Evolutionary conservation across 495 filamentous ascomycete species (phyloP), one percentile per base, ranked within the genome.

Genomic region (Lasiosphaeria miniovina): DNA sequence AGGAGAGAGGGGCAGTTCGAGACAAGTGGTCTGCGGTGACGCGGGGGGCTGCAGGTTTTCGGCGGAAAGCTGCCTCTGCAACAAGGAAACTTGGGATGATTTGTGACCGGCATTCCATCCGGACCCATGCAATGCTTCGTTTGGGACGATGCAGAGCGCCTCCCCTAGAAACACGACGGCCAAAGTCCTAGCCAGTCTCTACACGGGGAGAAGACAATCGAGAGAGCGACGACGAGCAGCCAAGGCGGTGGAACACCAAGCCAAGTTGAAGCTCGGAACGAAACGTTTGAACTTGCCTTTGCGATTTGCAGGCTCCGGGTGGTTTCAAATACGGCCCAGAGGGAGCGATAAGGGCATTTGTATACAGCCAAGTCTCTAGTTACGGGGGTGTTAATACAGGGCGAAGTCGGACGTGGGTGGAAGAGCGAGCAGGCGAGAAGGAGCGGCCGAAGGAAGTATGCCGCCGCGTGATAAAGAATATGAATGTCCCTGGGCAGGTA

Each of bases 381-480:
- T 11, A n/a, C 15, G 38, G 1, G 38, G 7, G 38, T 7, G 12
- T 5, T 14, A 9, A 46, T 46, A 11, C 12, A 46, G 43, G 36
- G 49, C 34, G 14, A 34, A 50, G 10, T 38, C 43, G 8, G 36
- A 4, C 31, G 7, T 52, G 34, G 50, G 35, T 48, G 35, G 54
- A 36, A 45, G 38, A 35, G 8, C 34, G 7, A 33, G 34, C 17
- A 53, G 38, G n/a, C 36, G 11, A 15, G 48, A 15, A 31, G 48
- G 32, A 12, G 5, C 33, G 33, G 35, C 38, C 40, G 55, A 49
- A 38, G 43, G 54, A 36, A 33, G 38, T 46, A 32, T 24, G 54
- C 55, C 48, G 43, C 45, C 55, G 61, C 17, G 61, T 62, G 61
- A 62, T 62, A 62, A 62, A 62, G 60, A 58, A 24, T 24, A 24